Evolutionary conservation across 2,329 filamentous ascomycete genomes (phyloP).

Genomic region (Talaromyces sp.): DNA sequence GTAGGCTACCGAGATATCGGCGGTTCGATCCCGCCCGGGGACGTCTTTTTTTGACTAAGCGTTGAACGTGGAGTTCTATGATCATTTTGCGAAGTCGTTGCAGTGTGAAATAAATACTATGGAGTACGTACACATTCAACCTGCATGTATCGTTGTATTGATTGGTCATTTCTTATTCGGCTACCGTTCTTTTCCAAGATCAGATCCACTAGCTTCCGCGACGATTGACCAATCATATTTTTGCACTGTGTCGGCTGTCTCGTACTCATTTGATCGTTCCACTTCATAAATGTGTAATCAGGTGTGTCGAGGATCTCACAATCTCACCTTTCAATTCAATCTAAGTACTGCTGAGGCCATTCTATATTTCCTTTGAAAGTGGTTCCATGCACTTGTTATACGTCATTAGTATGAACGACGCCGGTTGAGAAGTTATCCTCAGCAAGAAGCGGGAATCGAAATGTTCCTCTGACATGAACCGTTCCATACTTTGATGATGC

Average conservation of each 20-base stretch:
- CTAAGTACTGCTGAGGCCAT: too few relatives aligned
- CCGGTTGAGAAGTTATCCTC: background rate
- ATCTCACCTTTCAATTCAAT: too few relatives aligned
- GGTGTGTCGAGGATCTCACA: background rate
- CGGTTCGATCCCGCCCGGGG: constrained; percentile 11
- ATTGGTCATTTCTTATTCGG: background rate
- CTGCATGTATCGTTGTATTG: background rate
- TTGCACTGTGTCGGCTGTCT: background rate
- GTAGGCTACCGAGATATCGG: constrained; percentile 5
- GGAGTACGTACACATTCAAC: too few relatives aligned
- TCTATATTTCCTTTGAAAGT: too few relatives aligned
- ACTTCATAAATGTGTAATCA: background rate
- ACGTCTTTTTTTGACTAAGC: background rate
- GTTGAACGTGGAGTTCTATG: background rate
- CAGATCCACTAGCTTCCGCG: background rate
- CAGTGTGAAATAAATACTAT: background rate
- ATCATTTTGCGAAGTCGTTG: background rate
- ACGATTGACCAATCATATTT: background rate
- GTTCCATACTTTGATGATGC: too few relatives aligned
- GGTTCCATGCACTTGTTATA: too few relatives aligned
- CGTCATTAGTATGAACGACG: background rate
- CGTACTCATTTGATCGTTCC: too few relatives aligned
- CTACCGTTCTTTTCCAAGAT: background rate
- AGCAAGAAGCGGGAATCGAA: background rate
- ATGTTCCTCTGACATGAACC: background rate